Evolutionary conservation across 805 yeast species (phyloP).

Genomic region (Helenozyma baotianmanensis): DNA sequence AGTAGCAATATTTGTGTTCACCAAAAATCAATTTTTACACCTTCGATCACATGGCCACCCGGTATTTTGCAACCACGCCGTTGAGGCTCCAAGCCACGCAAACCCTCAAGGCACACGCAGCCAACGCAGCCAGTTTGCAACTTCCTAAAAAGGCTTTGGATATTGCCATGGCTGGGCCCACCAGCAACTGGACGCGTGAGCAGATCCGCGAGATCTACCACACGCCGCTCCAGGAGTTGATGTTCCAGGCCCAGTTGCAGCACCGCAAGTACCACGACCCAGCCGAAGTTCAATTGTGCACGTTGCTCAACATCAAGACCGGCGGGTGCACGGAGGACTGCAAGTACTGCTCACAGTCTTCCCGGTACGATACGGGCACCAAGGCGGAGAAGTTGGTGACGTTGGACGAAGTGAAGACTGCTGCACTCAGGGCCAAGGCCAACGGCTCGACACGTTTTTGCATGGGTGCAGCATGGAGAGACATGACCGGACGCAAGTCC

Average conservation of each 20-base stretch:
- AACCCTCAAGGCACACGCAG: too few species aligned
- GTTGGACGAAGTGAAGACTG: conserved; percentile 57
- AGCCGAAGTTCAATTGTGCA: conserved; percentile 66
- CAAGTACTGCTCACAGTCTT: conserved; percentile 75
- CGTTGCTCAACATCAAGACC: conserved; percentile 67
- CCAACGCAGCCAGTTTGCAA: too few species aligned
- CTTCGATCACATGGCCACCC: too few species aligned
- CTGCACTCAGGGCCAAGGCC: conserved; percentile 59
- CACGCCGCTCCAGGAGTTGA: conserved; percentile 61
- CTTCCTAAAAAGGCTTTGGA: too few species aligned
- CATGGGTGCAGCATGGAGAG: conserved; percentile 88
- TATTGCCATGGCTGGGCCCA: conserved; percentile 7
- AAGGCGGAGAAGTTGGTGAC: conserved; percentile 61
- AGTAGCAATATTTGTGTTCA: too few species aligned
- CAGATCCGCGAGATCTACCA: conserved; percentile 59
- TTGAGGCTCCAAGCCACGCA: too few species aligned
- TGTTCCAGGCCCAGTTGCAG: conserved; percentile 56
- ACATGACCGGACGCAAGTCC: conserved; percentile 71
- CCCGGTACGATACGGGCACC: conserved; percentile 65
- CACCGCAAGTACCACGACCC: conserved; percentile 69
- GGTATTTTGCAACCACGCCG: too few species aligned
- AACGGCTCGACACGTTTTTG: conserved; percentile 78
- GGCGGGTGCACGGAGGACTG: conserved; percentile 86
- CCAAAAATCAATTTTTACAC: too few species aligned
- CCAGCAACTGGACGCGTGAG: conserved; percentile 51